Percentiles rank a stretch among this genome's conserved stretches.
phyloP scores from a whole-genome alignment of 495 filamentous ascomycete species.

The Penicillium fimorum region DNA sequence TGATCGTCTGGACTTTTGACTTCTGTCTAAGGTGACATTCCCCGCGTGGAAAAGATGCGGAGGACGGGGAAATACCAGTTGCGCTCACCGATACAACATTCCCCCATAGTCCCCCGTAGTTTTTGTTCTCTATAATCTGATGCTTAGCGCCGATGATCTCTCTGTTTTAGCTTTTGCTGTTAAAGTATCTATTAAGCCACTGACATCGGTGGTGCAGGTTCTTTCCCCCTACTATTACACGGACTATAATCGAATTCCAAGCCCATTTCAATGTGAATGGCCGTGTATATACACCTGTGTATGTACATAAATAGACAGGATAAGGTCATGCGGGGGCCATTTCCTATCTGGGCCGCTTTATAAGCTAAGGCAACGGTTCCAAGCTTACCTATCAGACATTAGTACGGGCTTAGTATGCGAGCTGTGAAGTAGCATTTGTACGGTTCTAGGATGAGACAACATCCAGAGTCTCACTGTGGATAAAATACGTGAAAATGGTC shows the following conservation, averaged over 20 bases:
- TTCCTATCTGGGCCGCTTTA: too few relatives aligned
- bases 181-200: not conserved
- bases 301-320: too few relatives aligned
- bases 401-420: too few relatives aligned
- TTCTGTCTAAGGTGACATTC: not conserved
- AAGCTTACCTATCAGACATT: too few relatives aligned
- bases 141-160: not conserved
- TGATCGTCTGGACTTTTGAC: not conserved
- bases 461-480: too few relatives aligned
- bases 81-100: not conserved
- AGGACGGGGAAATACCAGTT: slow-evolving; percentile 8
- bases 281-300: too few relatives aligned
- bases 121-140: not conserved
- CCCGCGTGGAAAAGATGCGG: slow-evolving; percentile 9
- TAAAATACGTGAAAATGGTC: too few relatives aligned
- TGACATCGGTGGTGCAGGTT: slow-evolving; percentile 2
- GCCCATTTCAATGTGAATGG: not conserved
- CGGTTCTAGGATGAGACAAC: too few relatives aligned
- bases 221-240: not conserved
- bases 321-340: too few relatives aligned
- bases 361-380: too few relatives aligned
- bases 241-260: not conserved
- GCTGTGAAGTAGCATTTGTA: too few relatives aligned
- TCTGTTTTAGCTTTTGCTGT: not conserved
- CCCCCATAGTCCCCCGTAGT: not conserved